Conservation (phyloP, 2,329 filamentous ascomycete species). For the Phoma herbarum region DNA sequence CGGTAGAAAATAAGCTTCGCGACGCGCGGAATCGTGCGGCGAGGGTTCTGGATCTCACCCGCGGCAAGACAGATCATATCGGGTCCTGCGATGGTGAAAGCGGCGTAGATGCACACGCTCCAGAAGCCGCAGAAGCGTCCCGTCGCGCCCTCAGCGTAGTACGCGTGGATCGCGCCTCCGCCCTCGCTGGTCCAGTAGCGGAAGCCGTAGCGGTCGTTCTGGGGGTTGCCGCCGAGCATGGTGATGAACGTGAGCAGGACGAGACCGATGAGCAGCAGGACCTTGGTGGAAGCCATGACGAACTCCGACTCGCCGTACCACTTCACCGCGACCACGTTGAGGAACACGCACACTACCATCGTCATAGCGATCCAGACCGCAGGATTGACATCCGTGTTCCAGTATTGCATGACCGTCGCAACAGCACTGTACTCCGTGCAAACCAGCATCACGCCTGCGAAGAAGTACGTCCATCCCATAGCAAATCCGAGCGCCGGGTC, state of each 20-base stretch:
- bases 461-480: conserved; percentile 69
- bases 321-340: conserved; percentile 49
- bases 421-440: conserved; percentile 42
- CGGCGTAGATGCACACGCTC: conserved; percentile 60
- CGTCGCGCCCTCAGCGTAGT: conserved; percentile 56
- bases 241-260: conserved; percentile 63
- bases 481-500: conserved; percentile 81
- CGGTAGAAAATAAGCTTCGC: conserved; percentile 69
- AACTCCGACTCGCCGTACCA: conserved; percentile 52
- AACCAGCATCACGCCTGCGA: conserved; percentile 53
- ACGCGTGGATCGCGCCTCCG: conserved; percentile 57
- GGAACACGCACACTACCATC: conserved; percentile 45
- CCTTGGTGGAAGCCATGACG: conserved; percentile 45
- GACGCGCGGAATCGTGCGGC: conserved; percentile 67
- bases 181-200: conserved; percentile 66
- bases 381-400: conserved; percentile 45
- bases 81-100: conserved; percentile 62
- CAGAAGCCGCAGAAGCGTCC: conserved; percentile 56
- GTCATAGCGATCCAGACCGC: conserved; percentile 51
- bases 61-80: conserved; percentile 55
- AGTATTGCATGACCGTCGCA: conserved; percentile 50
- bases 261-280: conserved; percentile 55
- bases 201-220: conserved; percentile 62
- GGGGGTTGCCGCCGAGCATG: conserved; percentile 65
- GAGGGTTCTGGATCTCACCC: conserved; percentile 66